Evolutionary conservation across 345 rosid genomes (phyloP).

Genomic region (Acer saccharum): DNA sequence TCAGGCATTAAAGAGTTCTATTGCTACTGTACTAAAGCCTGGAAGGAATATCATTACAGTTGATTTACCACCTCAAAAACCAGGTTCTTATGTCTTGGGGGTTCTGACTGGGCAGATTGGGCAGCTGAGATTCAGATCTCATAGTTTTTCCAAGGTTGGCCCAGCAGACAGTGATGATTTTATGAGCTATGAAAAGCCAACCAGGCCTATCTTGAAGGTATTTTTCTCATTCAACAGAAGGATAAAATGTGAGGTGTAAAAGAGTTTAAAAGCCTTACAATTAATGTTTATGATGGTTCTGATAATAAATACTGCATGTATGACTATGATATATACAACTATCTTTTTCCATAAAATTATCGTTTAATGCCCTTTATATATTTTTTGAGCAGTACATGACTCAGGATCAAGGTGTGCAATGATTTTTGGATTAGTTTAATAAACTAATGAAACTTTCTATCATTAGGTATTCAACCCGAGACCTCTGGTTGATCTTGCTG

Average conservation of each 20-base stretch:
- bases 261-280: not conserved
- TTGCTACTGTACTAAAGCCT: conserved; percentile 71
- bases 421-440: conserved; percentile 19
- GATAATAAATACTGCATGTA: not conserved
- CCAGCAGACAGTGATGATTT: conserved; percentile 97
- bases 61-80: conserved; percentile 85
- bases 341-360: not conserved
- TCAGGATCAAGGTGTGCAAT: conserved; percentile 6
- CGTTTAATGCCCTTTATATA: not conserved
- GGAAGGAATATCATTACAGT: conserved; percentile 73
- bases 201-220: conserved; percentile 91
- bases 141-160: conserved; percentile 92
- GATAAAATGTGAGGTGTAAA: not conserved
- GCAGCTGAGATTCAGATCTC: conserved; percentile 88
- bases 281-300: conserved; percentile 3
- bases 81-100: conserved; percentile 94
- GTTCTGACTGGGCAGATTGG: conserved; percentile 96
- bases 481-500: conserved; percentile 92
- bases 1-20: conserved; percentile 80
- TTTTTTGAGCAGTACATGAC: not conserved
- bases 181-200: conserved; percentile 96
- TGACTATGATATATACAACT: not conserved
- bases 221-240: conserved; percentile 19
- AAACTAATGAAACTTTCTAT: conserved; percentile 28
- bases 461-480: conserved; percentile 83